These are phyloP conservation scores for Mytilinidion resinicola DNA, from an alignment of 495 filamentous ascomycete species.

Conservation along the genomic window DNA sequence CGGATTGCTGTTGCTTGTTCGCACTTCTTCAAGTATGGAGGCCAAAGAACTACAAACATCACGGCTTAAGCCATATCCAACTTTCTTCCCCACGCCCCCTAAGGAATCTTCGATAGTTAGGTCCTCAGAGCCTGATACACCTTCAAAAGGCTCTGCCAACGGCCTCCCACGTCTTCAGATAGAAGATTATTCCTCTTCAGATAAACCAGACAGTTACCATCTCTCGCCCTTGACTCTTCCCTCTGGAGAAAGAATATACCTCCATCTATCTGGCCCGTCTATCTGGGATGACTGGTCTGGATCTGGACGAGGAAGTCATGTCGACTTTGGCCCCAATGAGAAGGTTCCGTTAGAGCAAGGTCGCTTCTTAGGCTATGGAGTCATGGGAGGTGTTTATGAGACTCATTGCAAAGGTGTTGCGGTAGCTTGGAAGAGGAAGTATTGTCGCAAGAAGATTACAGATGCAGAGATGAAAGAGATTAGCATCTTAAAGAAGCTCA, in stretches of 20 bases:
- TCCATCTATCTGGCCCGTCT: background rate
- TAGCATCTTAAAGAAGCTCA: conserved; percentile 21
- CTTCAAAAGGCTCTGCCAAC: background rate
- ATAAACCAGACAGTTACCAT: conserved; percentile 17
- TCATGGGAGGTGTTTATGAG: conserved; percentile 22
- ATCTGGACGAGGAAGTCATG: conserved; percentile 18
- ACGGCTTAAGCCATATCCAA: no score
- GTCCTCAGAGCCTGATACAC: no score
- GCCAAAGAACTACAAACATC: no score
- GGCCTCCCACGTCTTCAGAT: conserved; percentile 10
- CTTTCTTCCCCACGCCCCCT: no score
- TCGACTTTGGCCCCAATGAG: conserved; percentile 16
- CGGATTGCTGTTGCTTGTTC: no score
- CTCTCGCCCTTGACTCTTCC: conserved; percentile 3
- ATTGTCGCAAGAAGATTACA: conserved; percentile 10
- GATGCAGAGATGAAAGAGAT: conserved; percentile 21
- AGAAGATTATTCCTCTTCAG: conserved; percentile 3
- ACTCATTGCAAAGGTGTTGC: conserved; percentile 11
- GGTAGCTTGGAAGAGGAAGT: conserved; percentile 23
- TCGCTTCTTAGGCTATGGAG: conserved; percentile 24
- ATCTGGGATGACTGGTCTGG: conserved; percentile 15
- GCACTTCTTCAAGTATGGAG: no score
- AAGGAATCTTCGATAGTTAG: no score
- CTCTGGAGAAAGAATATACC: background rate
- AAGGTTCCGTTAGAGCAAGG: conserved; percentile 15